These are phyloP conservation scores for Aspergillus pseudoterreus DNA, from an alignment of 2,329 filamentous ascomycete species.

Conservation along the genomic window DNA sequence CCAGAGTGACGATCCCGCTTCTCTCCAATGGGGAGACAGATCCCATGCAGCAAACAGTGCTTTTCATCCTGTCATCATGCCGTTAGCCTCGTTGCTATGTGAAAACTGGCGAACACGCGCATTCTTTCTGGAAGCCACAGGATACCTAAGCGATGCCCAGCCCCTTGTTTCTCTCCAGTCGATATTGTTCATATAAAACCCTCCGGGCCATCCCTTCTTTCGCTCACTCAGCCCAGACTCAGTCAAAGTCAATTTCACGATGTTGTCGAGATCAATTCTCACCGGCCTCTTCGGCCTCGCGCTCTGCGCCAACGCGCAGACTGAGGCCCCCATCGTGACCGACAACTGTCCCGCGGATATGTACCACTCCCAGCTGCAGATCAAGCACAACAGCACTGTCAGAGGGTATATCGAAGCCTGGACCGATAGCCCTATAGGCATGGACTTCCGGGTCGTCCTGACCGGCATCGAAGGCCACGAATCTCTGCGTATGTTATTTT, in stretches of 20 bases:
- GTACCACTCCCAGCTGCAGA: constrained; percentile 57
- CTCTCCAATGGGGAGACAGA: too few species aligned
- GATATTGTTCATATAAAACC: too few species aligned
- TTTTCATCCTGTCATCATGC: too few species aligned
- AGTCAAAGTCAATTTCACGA: constrained; percentile 1
- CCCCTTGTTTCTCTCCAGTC: too few species aligned
- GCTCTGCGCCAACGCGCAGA: constrained; percentile 7
- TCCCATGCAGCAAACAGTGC: too few species aligned
- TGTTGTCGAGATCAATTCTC: constrained; percentile 8
- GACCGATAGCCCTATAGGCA: constrained; percentile 50
- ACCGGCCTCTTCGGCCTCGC: constrained; percentile 7
- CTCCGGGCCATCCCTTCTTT: too few species aligned
- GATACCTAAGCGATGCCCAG: too few species aligned
- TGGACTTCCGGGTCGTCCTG: constrained; percentile 55
- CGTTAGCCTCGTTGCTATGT: too few species aligned
- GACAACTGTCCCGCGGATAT: constrained; percentile 55
- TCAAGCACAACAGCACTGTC: constrained; percentile 52
- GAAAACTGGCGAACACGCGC: too few species aligned
- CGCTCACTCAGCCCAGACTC: too few species aligned
- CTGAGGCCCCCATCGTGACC: constrained; percentile 42
- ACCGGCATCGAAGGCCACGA: constrained; percentile 57
- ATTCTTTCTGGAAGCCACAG: too few species aligned
- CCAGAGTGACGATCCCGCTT: too few species aligned
- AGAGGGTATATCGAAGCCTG: constrained; percentile 51
- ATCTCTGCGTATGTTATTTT: constrained; percentile 52